Conservation (phyloP, 495 filamentous ascomycete species). For the Bombardia bombarda region DNA sequence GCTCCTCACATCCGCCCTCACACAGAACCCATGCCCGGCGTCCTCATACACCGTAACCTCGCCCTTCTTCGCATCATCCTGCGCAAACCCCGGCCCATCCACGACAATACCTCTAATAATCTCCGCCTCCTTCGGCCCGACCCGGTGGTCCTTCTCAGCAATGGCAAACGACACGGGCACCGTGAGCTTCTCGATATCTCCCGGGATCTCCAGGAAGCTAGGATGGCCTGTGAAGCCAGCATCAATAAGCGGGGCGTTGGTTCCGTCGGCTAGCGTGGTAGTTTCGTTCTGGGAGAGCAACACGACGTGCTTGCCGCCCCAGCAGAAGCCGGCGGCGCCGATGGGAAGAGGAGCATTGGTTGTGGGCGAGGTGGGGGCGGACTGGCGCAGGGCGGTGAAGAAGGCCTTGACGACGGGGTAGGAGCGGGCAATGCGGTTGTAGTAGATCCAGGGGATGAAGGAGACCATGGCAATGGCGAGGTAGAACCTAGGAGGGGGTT, state of each 20-base stretch:
- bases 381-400: conserved; percentile 5
- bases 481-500: background rate
- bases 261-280: background rate
- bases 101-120: conserved; percentile 6
- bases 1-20: conserved; percentile 6
- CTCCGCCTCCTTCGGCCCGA: conserved; percentile 3
- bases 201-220: conserved; percentile 5
- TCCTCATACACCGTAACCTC: conserved; percentile 11
- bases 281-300: conserved; percentile 4
- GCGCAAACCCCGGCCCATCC: conserved; percentile 5
- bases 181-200: conserved; percentile 12
- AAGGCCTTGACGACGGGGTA: conserved; percentile 17
- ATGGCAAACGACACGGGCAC: conserved; percentile 16
- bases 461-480: background rate
- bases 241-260: conserved; percentile 10
- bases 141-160: conserved; percentile 5
- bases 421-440: background rate
- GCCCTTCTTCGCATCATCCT: conserved; percentile 8
- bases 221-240: conserved; percentile 17
- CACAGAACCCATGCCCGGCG: conserved; percentile 16
- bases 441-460: background rate
- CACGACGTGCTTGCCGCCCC: conserved; percentile 18
- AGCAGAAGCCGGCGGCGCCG: conserved; percentile 18
- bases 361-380: conserved; percentile 4
- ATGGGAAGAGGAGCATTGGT: conserved; percentile 7